phyloP scores from a whole-genome alignment of 495 filamentous ascomycete genomes.

The Lophiostoma macrostomum region DNA sequence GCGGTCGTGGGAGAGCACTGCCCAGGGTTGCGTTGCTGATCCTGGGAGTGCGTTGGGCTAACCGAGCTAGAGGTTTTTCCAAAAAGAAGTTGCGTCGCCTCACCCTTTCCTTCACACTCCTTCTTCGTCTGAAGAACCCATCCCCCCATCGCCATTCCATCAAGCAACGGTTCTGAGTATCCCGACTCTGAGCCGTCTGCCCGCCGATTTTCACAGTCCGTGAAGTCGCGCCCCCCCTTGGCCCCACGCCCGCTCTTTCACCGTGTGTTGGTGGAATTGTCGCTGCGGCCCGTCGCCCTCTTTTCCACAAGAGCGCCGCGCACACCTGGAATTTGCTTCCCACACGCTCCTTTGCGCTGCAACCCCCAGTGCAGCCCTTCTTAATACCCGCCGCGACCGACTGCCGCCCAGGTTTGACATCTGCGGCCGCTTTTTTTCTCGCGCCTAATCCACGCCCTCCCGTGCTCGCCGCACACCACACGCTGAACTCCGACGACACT shows the following conservation, averaged over 20 bases:
- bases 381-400: constrained; percentile 8
- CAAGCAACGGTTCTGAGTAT: constrained; percentile 22
- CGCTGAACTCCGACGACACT: neutral
- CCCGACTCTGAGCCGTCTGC: constrained; percentile 21
- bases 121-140: constrained; percentile 33
- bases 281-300: constrained; percentile 23
- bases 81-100: neutral
- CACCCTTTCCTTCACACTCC: constrained; percentile 14
- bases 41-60: neutral
- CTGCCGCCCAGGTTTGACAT: constrained; percentile 48
- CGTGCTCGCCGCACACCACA: constrained; percentile 9
- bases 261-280: constrained; percentile 16
- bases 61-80: constrained; percentile 10
- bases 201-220: constrained; percentile 36
- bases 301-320: too few species aligned
- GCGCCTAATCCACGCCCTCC: neutral
- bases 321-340: constrained; percentile 10
- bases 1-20: neutral
- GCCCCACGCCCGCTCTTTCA: constrained; percentile 2
- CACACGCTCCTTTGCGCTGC: constrained; percentile 11
- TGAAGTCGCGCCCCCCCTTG: constrained; percentile 25
- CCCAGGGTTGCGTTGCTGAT: constrained; percentile 7
- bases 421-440: constrained; percentile 32
- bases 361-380: too few species aligned
- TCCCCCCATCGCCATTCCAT: too few species aligned